These are phyloP conservation scores for Zangia roseola DNA, from an alignment of 768 basidiomycete genomes.

Conservation along the genomic window DNA sequence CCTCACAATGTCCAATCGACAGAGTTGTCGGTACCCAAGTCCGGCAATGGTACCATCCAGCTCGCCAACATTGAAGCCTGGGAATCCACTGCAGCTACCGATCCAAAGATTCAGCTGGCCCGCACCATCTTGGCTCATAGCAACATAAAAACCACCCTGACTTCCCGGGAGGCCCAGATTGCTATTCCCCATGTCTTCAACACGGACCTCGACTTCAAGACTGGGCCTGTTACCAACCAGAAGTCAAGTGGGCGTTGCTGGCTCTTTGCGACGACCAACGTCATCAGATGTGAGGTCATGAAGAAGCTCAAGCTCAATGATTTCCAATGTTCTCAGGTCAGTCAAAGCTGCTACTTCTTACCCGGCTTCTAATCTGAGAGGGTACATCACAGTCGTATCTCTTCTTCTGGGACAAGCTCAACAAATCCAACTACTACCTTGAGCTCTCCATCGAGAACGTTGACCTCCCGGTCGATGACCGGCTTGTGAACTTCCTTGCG, in stretches of 20 bases:
- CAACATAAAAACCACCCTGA: constrained; percentile 60
- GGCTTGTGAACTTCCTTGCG: constrained; percentile 77
- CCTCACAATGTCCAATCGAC: not conserved
- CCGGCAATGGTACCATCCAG: constrained; percentile 61
- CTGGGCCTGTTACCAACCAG: constrained; percentile 83
- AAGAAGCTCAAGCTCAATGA: constrained; percentile 82
- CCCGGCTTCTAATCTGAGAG: constrained; percentile 2
- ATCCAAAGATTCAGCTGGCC: constrained; percentile 69
- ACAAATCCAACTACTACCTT: constrained; percentile 87
- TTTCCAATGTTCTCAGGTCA: constrained; percentile 87
- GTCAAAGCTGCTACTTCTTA: constrained; percentile 8
- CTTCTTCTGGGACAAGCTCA: constrained; percentile 96
- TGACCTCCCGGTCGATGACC: constrained; percentile 76
- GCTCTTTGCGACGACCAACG: constrained; percentile 92
- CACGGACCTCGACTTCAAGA: constrained; percentile 73
- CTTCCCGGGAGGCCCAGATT: constrained; percentile 59
- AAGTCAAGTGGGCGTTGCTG: constrained; percentile 90
- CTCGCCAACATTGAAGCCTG: constrained; percentile 59
- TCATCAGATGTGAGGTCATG: constrained; percentile 81
- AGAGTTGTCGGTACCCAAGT: constrained; percentile 30
- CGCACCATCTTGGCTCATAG: constrained; percentile 72
- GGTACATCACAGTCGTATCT: constrained; percentile 62
- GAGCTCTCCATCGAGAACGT: constrained; percentile 83
- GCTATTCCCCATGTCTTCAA: constrained; percentile 82
- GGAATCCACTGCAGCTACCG: constrained; percentile 54